Evolutionary conservation across 2,329 filamentous ascomycete genomes (phyloP), one percentile per base, ranked within the genome.

Genomic region (Fusarium fujikuroi): DNA sequence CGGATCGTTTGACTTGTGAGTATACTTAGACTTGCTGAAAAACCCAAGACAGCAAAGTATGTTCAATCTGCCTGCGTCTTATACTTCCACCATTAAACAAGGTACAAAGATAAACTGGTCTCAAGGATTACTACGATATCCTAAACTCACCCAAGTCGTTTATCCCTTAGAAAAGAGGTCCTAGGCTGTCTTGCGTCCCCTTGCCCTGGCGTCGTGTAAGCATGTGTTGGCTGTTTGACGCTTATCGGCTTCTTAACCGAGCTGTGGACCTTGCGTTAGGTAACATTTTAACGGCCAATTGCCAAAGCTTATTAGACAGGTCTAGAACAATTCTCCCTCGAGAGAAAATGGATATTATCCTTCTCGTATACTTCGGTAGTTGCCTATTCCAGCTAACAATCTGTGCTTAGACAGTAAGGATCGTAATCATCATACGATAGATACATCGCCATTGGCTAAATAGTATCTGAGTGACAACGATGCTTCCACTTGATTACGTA

Each of bases 151-250:
- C 9, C 9, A 16, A 16, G 9, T 23, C n/a, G 18, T 18, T 11
- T 7, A 11, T 43, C 4, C 7, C 9, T 5, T 7, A 1, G 15
- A 23, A 18, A 4, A 18, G 3, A 23, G 0, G 15, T 23, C 42
- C 15, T 0, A 43, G 5, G 14, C n/a, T n/a, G 16, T n/a, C 6
- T 42, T 4, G 9, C 1, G 14, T 42, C n/a, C 14, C n/a, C 18
- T 30, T 10, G 44, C 25, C 14, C 28, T 32, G 2, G 28, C 21
- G 21, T n/a, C 6, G 9, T 16, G 7, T 21, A 10, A 30, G 19
- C 19, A 34, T 34, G 4, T 28, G 18, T 15, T 53, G 18, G 32
- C n/a, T 9, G 18, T 25, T 52, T 15, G 49, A 32, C 19, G 10
- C 14, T 28, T 21, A 49, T 49, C 46, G 21, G 46, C 21, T 28